phyloP scores from a whole-genome alignment of 805 yeast genomes.

The Hanseniaspora singularis region DNA sequence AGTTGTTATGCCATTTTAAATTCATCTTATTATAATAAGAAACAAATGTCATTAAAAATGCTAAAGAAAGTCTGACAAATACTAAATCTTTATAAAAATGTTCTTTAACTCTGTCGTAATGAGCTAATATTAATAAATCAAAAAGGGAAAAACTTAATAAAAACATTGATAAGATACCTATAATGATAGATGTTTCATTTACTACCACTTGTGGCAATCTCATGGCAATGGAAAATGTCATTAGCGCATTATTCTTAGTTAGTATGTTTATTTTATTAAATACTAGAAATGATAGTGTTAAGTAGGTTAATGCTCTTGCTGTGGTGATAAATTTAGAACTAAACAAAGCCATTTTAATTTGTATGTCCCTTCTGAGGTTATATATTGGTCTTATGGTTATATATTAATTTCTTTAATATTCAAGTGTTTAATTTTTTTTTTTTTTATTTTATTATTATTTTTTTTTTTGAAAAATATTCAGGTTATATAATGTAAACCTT shows the following conservation, averaged over 20 bases:
- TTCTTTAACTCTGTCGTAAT: slow-evolving; percentile 25
- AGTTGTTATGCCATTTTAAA: slow-evolving; percentile 43
- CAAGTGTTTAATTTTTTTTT: neutral
- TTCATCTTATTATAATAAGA: slow-evolving; percentile 38
- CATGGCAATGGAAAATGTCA: slow-evolving; percentile 53
- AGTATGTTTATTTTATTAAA: slow-evolving; percentile 38
- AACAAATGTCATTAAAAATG: slow-evolving; percentile 40
- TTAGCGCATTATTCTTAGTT: slow-evolving; percentile 35
- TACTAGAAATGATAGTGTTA: slow-evolving; percentile 34
- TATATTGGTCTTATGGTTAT: neutral
- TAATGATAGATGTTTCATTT: slow-evolving; percentile 32
- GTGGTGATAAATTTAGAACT: slow-evolving; percentile 38
- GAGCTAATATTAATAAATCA: slow-evolving; percentile 51
- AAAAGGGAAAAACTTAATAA: slow-evolving; percentile 35
- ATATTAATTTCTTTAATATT: too few species aligned
- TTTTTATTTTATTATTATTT: too few species aligned
- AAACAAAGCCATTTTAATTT: slow-evolving; percentile 40
- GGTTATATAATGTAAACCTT: too few species aligned
- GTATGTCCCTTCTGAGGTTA: neutral
- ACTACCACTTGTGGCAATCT: slow-evolving; percentile 30
- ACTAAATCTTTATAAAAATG: slow-evolving; percentile 36
- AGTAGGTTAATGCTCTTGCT: slow-evolving; percentile 36
- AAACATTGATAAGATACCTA: slow-evolving; percentile 40
- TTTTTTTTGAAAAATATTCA: too few species aligned
- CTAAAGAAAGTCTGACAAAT: slow-evolving; percentile 43